These are phyloP conservation scores for Fusarium subglutinans DNA, from an alignment of 2,329 filamentous ascomycete species.

Conservation along the genomic window DNA sequence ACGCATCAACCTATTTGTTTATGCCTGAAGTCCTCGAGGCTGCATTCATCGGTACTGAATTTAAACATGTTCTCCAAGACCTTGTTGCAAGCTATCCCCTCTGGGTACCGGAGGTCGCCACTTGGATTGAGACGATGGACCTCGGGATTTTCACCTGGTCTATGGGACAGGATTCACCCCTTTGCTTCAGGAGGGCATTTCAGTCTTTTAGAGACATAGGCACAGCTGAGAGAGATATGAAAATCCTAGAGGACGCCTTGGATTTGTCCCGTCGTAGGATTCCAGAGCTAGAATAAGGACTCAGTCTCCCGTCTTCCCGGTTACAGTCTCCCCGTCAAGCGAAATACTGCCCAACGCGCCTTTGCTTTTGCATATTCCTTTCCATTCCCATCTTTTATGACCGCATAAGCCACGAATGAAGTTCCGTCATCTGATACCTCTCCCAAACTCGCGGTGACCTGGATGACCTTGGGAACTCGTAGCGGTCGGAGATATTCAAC, in stretches of 20 bases:
- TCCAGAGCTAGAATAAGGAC: not conserved
- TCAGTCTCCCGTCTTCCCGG: not conserved
- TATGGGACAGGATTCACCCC: not conserved
- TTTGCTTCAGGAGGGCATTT: not conserved
- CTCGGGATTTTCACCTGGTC: not conserved
- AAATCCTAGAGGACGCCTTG: fast-evolving
- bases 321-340: fast-evolving
- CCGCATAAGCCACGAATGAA: not conserved
- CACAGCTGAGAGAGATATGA: not conserved
- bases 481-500: not conserved
- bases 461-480: not conserved
- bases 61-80: too few relatives aligned
- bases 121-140: not conserved
- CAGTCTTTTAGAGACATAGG: not conserved
- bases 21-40: too few relatives aligned
- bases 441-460: not conserved
- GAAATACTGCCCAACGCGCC: not conserved
- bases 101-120: too few relatives aligned
- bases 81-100: too few relatives aligned
- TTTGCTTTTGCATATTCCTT: not conserved
- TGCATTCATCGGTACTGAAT: too few relatives aligned
- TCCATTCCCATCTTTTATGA: fast-evolving
- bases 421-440: not conserved
- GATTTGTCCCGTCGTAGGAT: not conserved
- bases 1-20: too few relatives aligned